Evolutionary conservation across 371 early-diverging fungal species (phyloP), one percentile per base, ranked within the genome.

Genomic region (Mucor irregularis): DNA sequence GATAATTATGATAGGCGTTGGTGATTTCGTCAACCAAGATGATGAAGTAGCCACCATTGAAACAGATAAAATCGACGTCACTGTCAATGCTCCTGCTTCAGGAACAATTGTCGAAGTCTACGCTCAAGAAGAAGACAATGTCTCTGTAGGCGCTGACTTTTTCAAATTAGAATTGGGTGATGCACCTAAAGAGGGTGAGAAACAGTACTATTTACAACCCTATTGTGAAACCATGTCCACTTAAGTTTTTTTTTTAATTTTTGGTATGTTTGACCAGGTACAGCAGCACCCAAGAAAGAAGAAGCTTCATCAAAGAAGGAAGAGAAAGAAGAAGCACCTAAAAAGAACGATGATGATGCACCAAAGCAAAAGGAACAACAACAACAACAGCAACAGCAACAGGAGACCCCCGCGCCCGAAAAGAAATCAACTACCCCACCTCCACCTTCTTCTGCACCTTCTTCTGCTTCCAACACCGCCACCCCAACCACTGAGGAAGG

Each of bases 51-150:
- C 96, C 34, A 92, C 95, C 29, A 96, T 98, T 52, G 97, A 98
- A 73, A 98, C 98, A 50, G 98, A 98, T 84, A 98, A 98, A 85
- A 87, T 97, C 46, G 97, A 96, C 68, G 89, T 97, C 38, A 87
- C 95, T 24, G 92, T 98, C 71, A 98, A 97, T 83, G 86, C 96
- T 28, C 96, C 96, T 52, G 92, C 89, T 37, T 81, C 90, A 34
- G 98, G 98, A 14, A 88, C 82, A 19, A 85, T 98, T 51, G 62
- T 90, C 21, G 95, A 92, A 75, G 64, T 88, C 10, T 92, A 85
- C 66, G 92, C 93, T 53, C 81, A 88, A 35, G 96, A 93, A 72
- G 97, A 95, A 38, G 95, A 96, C 73, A 95, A 87, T 8, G 92
- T 98, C 16, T 80, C 83, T 43, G 96, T 97, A 29, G 96, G 96